Conservation (phyloP, 2,329 filamentous ascomycete genomes). For the Dactylellina haptotyla region DNA sequence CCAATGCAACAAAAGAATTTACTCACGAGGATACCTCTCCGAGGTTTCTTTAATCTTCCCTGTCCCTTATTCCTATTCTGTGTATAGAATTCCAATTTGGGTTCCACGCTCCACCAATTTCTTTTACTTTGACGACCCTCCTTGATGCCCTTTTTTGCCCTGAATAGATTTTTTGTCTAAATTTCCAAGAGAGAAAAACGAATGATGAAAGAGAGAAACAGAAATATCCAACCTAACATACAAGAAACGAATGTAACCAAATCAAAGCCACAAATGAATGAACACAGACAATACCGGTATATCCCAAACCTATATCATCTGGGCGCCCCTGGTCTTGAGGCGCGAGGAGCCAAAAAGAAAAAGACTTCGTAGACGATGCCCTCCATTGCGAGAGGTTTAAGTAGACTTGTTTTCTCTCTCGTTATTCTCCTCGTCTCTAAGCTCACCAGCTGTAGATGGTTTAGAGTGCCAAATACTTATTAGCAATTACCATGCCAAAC, state of each 20-base stretch:
- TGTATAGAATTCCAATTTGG: conserved; percentile 51
- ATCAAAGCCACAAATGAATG: conserved; percentile 29
- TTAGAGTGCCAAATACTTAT: neutral
- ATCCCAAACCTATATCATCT: conserved; percentile 33
- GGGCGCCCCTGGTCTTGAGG: conserved; percentile 36
- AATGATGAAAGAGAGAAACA: conserved; percentile 47
- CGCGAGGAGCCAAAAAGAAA: conserved; percentile 27
- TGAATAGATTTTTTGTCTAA: conserved; percentile 47
- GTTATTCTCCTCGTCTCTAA: neutral
- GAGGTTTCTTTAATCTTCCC: conserved; percentile 14
- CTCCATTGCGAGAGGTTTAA: conserved; percentile 46
- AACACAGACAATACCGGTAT: conserved; percentile 39
- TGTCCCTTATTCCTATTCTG: conserved; percentile 21
- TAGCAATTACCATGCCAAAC: neutral
- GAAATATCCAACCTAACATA: conserved; percentile 16
- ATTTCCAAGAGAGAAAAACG: conserved; percentile 25
- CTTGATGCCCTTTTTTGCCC: conserved; percentile 23
- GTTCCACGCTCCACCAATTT: conserved; percentile 32
- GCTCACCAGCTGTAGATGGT: neutral
- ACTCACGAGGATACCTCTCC: too few species aligned
- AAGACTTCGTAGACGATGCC: conserved; percentile 17
- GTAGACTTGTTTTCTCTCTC: conserved; percentile 16
- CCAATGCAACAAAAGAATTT: conserved; percentile 11
- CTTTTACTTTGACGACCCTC: conserved; percentile 27
- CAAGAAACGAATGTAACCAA: conserved; percentile 42